Percentiles rank a stretch among this genome's conserved stretches.
Conservation (phyloP, 1,284 basidiomycete species). For the Tylopilus sp. region DNA sequence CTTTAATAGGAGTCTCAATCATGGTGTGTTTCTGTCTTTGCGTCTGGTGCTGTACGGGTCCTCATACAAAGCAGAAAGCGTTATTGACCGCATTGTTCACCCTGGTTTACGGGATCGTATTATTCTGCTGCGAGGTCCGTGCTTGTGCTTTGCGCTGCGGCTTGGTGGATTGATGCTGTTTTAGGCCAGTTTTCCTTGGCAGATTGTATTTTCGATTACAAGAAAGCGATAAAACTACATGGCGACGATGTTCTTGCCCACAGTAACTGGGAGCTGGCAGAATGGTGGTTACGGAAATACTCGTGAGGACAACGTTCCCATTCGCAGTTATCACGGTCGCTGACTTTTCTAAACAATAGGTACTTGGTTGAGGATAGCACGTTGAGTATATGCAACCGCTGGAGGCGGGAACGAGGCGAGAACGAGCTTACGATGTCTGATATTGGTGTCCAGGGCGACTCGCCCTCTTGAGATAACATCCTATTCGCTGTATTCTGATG, state of each 20-base stretch:
- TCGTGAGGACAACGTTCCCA: constrained; percentile 30
- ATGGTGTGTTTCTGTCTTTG: constrained; percentile 45
- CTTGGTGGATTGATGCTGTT: constrained; percentile 36
- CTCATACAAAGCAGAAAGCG: constrained; percentile 54
- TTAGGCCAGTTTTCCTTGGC: constrained; percentile 73
- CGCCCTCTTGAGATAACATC: constrained; percentile 26
- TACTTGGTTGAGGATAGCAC: constrained; percentile 68
- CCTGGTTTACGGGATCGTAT: constrained; percentile 85
- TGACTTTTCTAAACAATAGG: constrained; percentile 36
- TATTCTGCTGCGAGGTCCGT: constrained; percentile 75
- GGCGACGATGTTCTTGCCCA: constrained; percentile 88
- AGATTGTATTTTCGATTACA: constrained; percentile 71
- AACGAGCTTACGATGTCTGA: constrained; percentile 56
- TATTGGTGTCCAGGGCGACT: constrained; percentile 45
- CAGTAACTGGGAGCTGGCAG: constrained; percentile 83
- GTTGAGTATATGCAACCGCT: constrained; percentile 64
- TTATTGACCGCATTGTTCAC: constrained; percentile 86
- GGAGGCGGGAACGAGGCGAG: constrained; percentile 74
- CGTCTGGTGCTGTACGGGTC: constrained; percentile 6
- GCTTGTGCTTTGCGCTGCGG: constrained; percentile 20
- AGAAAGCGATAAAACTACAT: constrained; percentile 66
- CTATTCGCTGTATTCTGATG: constrained; percentile 16
- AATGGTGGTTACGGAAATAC: constrained; percentile 78
- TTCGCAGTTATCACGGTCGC: background rate
- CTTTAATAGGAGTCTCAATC: constrained; percentile 67